Evolutionary conservation across 2,329 filamentous ascomycete species (phyloP).

Genomic region (Stemphylium beticola): DNA sequence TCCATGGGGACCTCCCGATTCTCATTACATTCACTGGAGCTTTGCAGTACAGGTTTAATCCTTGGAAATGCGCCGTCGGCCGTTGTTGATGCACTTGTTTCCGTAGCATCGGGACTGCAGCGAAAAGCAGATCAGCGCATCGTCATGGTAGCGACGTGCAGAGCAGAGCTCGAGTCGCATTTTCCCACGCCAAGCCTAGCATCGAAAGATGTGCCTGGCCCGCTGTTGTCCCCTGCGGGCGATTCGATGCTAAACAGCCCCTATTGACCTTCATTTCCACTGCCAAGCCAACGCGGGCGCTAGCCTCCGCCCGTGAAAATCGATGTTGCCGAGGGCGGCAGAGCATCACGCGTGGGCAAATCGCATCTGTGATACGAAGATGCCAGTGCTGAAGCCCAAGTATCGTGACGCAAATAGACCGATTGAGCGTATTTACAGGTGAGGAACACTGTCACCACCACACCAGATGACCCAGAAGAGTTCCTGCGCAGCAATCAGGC

Average conservation of each 20-base stretch:
- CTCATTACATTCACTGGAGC: background rate
- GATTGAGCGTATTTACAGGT: too few relatives aligned
- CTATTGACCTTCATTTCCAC: slow-evolving; percentile 14
- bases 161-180: background rate
- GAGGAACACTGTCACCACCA: background rate
- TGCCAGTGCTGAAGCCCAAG: background rate
- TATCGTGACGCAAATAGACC: too few relatives aligned
- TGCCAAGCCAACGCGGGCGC: background rate
- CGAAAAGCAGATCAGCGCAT: background rate
- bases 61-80: background rate
- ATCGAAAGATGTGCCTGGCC: background rate
- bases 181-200: background rate
- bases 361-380: too few relatives aligned
- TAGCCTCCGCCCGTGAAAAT: slow-evolving; percentile 5
- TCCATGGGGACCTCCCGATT: too few relatives aligned
- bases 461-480: background rate
- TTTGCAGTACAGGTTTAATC: background rate
- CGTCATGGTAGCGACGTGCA: background rate
- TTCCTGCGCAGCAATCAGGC: background rate
- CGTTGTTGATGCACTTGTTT: background rate
- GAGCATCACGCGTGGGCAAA: background rate
- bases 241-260: slow-evolving; percentile 6
- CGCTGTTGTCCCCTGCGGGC: background rate
- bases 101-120: background rate
- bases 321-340: slow-evolving; percentile 6